phyloP scores from a whole-genome alignment of 2,329 filamentous ascomycete species.

The Trichoderma atrobrunneum region DNA sequence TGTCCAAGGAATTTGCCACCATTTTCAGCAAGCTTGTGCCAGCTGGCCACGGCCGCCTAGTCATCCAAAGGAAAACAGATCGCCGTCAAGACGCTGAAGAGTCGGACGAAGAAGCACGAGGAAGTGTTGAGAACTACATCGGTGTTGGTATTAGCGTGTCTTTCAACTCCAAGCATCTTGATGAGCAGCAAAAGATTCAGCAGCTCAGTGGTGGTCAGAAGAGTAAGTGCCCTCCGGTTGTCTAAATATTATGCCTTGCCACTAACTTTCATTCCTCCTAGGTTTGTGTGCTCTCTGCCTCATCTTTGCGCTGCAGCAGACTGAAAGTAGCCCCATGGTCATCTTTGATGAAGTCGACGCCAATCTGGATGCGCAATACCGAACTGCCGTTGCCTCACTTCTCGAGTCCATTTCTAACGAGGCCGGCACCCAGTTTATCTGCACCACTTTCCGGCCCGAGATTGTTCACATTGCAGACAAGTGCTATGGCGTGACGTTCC shows the following conservation, averaged over 20 bases:
- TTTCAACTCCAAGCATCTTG: constrained; percentile 93
- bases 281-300: constrained; percentile 94
- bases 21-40: constrained; percentile 96
- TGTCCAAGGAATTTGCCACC: constrained; percentile 85
- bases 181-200: constrained; percentile 97
- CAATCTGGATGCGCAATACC: constrained; percentile 96
- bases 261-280: constrained; percentile 35
- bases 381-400: constrained; percentile 89
- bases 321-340: constrained; percentile 96
- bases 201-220: constrained; percentile 97
- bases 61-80: constrained; percentile 90
- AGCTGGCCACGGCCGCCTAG: constrained; percentile 82
- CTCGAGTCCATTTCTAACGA: constrained; percentile 73
- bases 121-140: constrained; percentile 87
- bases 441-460: constrained; percentile 96
- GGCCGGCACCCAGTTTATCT: constrained; percentile 81
- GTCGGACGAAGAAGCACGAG: constrained; percentile 66
- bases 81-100: constrained; percentile 58
- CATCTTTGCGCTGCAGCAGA: constrained; percentile 98
- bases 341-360: constrained; percentile 99
- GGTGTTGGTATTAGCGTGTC: constrained; percentile 96
- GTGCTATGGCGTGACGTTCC: constrained; percentile 94
- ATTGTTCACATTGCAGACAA: constrained; percentile 95
- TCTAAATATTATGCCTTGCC: neutral
- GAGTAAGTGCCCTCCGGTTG: constrained; percentile 56